These are phyloP conservation scores for Phaffomyces opuntiae DNA, from an alignment of 805 yeast genomes.

Conservation along the genomic window DNA sequence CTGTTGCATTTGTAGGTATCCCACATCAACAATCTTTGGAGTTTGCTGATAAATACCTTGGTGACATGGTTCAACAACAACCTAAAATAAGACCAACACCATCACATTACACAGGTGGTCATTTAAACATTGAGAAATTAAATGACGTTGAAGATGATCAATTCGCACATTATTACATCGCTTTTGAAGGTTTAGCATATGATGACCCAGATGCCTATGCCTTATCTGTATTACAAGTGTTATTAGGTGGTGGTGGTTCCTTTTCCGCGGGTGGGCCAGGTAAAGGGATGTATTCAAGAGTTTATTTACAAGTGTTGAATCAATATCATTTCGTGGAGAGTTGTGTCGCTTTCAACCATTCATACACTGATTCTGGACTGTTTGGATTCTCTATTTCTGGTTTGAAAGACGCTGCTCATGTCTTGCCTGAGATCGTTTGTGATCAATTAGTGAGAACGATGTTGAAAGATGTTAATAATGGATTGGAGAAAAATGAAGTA, in stretches of 20 bases:
- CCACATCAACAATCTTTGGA: conserved; percentile 61
- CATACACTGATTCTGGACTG: conserved; percentile 84
- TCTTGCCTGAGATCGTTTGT: conserved; percentile 72
- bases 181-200: conserved; percentile 82
- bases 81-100: conserved; percentile 25
- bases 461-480: conserved; percentile 47
- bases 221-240: conserved; percentile 79
- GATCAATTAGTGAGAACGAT: conserved; percentile 45
- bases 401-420: conserved; percentile 78
- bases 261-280: conserved; percentile 99
- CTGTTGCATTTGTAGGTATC: conserved; percentile 85
- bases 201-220: conserved; percentile 85
- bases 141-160: conserved; percentile 71
- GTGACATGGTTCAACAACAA: conserved; percentile 42
- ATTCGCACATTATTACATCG: conserved; percentile 78
- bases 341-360: conserved; percentile 81
- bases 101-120: conserved; percentile 57
- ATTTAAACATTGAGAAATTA: conserved; percentile 45
- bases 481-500: conserved; percentile 66
- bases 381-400: conserved; percentile 86
- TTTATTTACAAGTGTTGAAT: conserved; percentile 86
- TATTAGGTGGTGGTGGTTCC: conserved; percentile 95
- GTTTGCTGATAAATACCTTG: conserved; percentile 56
- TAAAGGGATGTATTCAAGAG: conserved; percentile 94
- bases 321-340: conserved; percentile 88